A percentile compares a stretch with the other conserved stretches of the same genome.
Conservation (phyloP, 306 rosid genomes). For the Citrullus colocynthis region DNA sequence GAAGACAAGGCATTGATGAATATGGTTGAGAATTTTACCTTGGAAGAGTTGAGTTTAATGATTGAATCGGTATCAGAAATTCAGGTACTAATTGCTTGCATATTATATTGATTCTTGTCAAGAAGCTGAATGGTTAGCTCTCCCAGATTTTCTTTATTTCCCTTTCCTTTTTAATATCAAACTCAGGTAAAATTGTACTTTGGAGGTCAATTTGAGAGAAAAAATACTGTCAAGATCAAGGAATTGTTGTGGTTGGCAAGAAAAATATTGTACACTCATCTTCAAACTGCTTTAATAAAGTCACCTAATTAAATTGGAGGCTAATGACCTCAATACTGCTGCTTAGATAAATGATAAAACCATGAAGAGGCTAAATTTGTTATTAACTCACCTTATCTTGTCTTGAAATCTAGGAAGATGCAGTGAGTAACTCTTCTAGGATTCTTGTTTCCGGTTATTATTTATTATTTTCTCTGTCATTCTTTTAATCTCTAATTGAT, state of each 20-base stretch:
- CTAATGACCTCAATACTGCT: background rate
- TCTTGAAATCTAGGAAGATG: background rate
- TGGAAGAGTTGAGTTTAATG: conserved; percentile 48
- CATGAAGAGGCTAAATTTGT: background rate
- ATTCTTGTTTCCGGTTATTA: background rate
- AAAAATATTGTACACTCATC: background rate
- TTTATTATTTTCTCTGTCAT: background rate
- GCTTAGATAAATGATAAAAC: background rate
- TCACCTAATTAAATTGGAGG: background rate
- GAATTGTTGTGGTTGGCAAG: background rate
- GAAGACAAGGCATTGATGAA: conserved; percentile 30
- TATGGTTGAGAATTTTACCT: conserved; percentile 36
- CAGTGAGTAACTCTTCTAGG: background rate
- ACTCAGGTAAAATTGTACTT: background rate
- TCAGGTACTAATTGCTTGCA: conserved; percentile 37
- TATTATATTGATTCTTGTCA: background rate
- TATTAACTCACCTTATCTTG: background rate
- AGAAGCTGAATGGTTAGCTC: background rate
- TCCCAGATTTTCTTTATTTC: background rate
- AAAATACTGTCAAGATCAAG: background rate
- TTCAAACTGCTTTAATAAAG: background rate
- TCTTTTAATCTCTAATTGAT: background rate
- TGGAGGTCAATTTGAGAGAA: background rate
- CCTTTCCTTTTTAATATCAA: background rate
- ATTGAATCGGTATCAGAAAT: conserved; percentile 41